Percentiles rank a stretch among this genome's conserved stretches.
Conservation (phyloP, 139 green algal genomes). For the Diplosphaera chodatii region DNA sequence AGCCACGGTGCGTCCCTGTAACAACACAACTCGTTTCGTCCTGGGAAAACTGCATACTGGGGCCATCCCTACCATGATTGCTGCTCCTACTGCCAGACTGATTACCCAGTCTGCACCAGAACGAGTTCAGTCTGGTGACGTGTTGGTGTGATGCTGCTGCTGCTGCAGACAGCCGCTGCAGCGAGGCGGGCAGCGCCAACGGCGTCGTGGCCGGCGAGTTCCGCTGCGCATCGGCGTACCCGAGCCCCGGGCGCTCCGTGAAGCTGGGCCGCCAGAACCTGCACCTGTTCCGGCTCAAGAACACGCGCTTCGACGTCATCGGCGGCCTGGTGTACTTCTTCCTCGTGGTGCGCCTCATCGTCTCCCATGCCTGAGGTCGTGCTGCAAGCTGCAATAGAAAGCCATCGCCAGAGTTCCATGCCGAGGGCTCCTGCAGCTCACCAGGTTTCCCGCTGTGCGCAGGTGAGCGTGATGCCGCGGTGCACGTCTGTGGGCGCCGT, state of each 20-base stretch:
- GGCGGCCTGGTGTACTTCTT: conserved; percentile 81
- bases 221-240: conserved; percentile 54
- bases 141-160: too few species aligned
- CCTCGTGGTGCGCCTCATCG: conserved; percentile 61
- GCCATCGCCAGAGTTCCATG: too few species aligned
- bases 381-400: too few species aligned
- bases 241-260: conserved; percentile 34
- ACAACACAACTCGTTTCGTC: too few species aligned
- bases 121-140: too few species aligned
- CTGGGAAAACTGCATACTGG: too few species aligned
- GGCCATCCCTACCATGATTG: too few species aligned
- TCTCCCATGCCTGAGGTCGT: too few species aligned
- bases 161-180: neutral
- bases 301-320: conserved; percentile 78
- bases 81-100: too few species aligned
- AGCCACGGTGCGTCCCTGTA: neutral
- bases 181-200: conserved; percentile 2
- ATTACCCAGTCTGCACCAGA: too few species aligned
- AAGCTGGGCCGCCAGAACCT: conserved; percentile 66
- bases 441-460: too few species aligned
- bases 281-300: conserved; percentile 60
- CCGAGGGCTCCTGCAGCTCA: too few species aligned
- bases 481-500: conserved; percentile 43
- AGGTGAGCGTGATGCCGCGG: conserved; percentile 67
- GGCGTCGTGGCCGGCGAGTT: conserved; percentile 48